phyloP scores from a whole-genome alignment of 371 early-diverging fungal species.

The Nematocida ausubeli region DNA sequence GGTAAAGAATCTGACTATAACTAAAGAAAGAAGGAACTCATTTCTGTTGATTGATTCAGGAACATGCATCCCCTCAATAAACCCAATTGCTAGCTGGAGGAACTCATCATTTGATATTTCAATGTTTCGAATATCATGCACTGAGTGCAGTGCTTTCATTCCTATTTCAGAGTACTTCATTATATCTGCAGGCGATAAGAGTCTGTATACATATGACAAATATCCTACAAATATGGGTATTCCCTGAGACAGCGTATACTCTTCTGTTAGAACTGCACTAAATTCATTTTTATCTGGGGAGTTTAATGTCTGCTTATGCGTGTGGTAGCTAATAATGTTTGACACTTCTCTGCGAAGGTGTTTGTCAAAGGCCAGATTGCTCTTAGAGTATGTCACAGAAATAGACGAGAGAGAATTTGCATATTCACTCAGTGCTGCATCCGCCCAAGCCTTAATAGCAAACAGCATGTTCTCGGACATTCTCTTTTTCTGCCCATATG shows the following conservation, averaged over 20 bases:
- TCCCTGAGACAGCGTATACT: not conserved
- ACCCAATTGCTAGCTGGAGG: slow-evolving; percentile 35
- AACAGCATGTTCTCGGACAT: slow-evolving; percentile 12
- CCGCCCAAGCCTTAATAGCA: slow-evolving; percentile 20
- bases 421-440: not conserved
- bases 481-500: slow-evolving; percentile 31
- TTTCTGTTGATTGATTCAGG: slow-evolving; percentile 36
- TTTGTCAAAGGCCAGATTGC: not conserved
- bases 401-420: not conserved
- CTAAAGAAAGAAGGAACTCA: slow-evolving; percentile 43
- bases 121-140: slow-evolving; percentile 9
- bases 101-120: slow-evolving; percentile 23
- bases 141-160: slow-evolving; percentile 6
- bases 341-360: slow-evolving; percentile 2
- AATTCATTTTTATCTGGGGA: slow-evolving; percentile 27
- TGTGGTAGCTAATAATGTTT: slow-evolving; percentile 10
- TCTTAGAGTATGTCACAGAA: not conserved
- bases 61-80: not conserved
- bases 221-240: slow-evolving; percentile 15
- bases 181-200: slow-evolving; percentile 1
- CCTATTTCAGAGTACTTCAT: slow-evolving; percentile 20
- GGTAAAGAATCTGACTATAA: slow-evolving; percentile 20
- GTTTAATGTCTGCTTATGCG: not conserved
- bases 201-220: slow-evolving; percentile 35
- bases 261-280: not conserved